Conservation (phyloP, 2,329 filamentous ascomycete genomes). For the Plenodomus tracheiphilus region DNA sequence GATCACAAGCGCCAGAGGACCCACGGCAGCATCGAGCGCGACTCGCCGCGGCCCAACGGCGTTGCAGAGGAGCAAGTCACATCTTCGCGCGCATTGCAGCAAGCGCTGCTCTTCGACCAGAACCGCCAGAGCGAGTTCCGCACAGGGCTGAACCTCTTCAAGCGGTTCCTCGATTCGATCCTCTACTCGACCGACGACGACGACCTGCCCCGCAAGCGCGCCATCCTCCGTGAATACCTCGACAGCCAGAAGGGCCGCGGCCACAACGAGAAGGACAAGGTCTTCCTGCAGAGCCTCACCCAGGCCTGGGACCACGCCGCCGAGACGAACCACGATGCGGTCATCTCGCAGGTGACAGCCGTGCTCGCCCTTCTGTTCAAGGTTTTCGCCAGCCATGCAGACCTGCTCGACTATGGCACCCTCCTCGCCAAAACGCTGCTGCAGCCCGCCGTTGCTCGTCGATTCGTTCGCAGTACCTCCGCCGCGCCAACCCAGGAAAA, state of each 20-base stretch:
- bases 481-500: conserved; percentile 82
- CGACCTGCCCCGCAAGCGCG: conserved; percentile 52
- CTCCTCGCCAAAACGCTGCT: conserved; percentile 81
- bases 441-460: conserved; percentile 77
- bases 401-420: conserved; percentile 74
- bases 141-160: conserved; percentile 67
- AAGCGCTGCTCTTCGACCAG: conserved; percentile 43
- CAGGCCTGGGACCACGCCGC: conserved; percentile 86
- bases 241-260: conserved; percentile 58
- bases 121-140: conserved; percentile 34
- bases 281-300: conserved; percentile 77
- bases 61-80: conserved; percentile 37
- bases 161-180: conserved; percentile 67
- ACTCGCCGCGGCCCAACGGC: conserved; percentile 23
- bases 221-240: conserved; percentile 71
- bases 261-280: conserved; percentile 58
- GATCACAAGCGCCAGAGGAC: conserved; percentile 38
- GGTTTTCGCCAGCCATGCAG: conserved; percentile 72
- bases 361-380: conserved; percentile 81
- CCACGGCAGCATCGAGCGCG: conserved; percentile 29
- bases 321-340: conserved; percentile 75
- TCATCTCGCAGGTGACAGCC: conserved; percentile 79
- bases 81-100: conserved; percentile 41
- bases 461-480: conserved; percentile 77
- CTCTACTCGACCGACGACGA: conserved; percentile 59